Conservation (phyloP, 345 rosid species). For the Citrus reticulata region DNA sequence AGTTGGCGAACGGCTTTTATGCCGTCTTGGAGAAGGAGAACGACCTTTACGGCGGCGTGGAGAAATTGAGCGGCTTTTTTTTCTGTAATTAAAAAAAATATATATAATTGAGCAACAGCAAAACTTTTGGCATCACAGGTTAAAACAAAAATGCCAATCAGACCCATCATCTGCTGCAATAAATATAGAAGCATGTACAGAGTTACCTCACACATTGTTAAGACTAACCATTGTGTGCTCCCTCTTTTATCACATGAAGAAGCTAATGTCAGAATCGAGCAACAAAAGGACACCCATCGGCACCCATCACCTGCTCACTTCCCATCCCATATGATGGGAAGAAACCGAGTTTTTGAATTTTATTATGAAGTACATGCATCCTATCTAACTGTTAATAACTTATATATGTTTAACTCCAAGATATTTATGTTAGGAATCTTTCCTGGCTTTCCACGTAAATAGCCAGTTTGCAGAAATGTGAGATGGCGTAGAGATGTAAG, state of each 20-base stretch:
- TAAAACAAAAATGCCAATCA: conserved; percentile 25
- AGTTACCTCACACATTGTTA: conserved; percentile 95
- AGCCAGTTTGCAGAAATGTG: conserved; percentile 3
- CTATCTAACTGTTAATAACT: conserved; percentile 26
- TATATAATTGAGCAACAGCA: conserved; percentile 39
- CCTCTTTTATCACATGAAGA: conserved; percentile 93
- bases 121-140: conserved; percentile 20
- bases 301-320: conserved; percentile 83
- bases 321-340: conserved; percentile 50
- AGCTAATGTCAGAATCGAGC: conserved; percentile 81
- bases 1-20: conserved; percentile 69
- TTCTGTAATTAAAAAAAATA: conserved; percentile 44
- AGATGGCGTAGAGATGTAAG: background rate
- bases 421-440: conserved; percentile 2
- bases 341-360: conserved; percentile 39
- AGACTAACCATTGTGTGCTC: conserved; percentile 71
- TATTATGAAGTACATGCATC: conserved; percentile 32
- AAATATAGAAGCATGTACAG: conserved; percentile 56
- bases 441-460: conserved; percentile 11
- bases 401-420: conserved; percentile 18
- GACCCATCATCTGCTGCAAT: conserved; percentile 36
- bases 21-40: conserved; percentile 60
- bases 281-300: conserved; percentile 69
- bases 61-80: conserved; percentile 81
- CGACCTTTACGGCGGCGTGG: conserved; percentile 63